Base-by-base conservation (phyloP, 352 stramenopile genomes). In the Globisporangium sylvaticum region DNA sequence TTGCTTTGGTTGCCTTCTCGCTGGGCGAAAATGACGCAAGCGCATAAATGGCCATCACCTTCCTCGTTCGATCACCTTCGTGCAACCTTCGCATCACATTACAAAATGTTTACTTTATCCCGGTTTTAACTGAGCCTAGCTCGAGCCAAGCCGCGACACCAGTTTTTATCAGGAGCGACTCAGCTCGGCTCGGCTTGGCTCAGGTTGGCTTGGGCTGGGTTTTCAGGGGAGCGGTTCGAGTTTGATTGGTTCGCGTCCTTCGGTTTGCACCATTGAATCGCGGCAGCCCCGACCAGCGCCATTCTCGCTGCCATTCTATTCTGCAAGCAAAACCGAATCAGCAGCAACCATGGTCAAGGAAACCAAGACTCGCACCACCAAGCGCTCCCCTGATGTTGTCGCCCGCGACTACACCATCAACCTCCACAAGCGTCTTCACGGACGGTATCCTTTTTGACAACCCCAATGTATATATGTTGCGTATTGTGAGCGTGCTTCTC, bases 391-490 rank as follows among this genome's bases (percentile, higher is more conserved):
- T 65, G 97, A 99, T 83, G 91, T 99, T 62, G 88, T 99, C 63
- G 97, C 92, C 67, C 94, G 96, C 77, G 97, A 99, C 84, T 99
- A 98, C 90, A 99, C 97, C 62, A 98, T 99, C 86, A 97, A 99
- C 83, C 91, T 99, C 67, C 95, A 98, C 86, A 99, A 99, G 91
- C 80, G 93, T 76, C 88, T 98, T 66, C 94, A 98, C 80, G 80
- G 83, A 87, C 83, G 79, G 84, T 94, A 94, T 91, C 80, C 81
- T 91, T 91, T 91, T 80, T 78, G 74, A 77, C 73, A 71, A 77
- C 69, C 58, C 50, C 61, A 62, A 66, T 55, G 22, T 60, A 24
- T 27, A 34, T 54, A 12, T 50, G 1, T 3, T 50, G 42, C 42
- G 42, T 50, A 20, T 24, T 24, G 67, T 59, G n/a, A 53, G 20